These are phyloP conservation scores for Trichoderma aggressivum DNA, from an alignment of 2,329 filamentous ascomycete species.

Conservation along the genomic window DNA sequence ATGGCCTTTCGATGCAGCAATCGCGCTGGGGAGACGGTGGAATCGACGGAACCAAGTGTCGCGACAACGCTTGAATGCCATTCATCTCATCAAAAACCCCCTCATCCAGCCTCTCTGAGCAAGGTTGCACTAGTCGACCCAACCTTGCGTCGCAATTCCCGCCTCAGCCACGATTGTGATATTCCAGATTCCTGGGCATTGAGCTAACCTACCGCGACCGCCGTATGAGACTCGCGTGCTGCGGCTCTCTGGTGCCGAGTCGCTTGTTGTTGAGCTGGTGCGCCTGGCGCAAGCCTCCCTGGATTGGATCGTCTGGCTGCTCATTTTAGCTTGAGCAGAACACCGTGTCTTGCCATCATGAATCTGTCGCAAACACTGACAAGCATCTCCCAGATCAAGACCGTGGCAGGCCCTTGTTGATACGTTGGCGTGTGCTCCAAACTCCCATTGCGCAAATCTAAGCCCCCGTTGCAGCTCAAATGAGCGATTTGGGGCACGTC, in stretches of 20 bases:
- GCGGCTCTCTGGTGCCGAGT: neutral
- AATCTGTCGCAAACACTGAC: neutral
- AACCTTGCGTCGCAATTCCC: neutral
- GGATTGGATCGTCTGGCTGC: neutral
- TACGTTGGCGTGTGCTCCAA: neutral
- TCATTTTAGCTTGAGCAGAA: neutral
- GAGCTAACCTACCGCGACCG: neutral
- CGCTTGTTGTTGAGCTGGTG: neutral
- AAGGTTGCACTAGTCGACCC: neutral
- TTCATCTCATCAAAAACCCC: neutral
- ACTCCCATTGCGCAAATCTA: neutral
- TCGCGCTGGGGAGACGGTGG: neutral
- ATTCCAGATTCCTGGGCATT: neutral
- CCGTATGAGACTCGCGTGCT: neutral
- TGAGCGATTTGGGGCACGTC: neutral
- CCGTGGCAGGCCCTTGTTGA: neutral
- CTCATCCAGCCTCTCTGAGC: constrained; percentile 6
- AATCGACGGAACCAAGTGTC: neutral
- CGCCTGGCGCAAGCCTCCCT: neutral
- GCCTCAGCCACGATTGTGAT: constrained; percentile 4
- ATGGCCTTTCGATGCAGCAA: neutral
- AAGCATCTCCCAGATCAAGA: neutral
- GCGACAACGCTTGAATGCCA: neutral
- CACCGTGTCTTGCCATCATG: neutral
- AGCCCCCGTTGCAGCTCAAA: neutral